Evolutionary conservation across 2,329 filamentous ascomycete genomes (phyloP), one percentile per base, ranked within the genome.

Genomic region (Sporothrix brasiliensis): DNA sequence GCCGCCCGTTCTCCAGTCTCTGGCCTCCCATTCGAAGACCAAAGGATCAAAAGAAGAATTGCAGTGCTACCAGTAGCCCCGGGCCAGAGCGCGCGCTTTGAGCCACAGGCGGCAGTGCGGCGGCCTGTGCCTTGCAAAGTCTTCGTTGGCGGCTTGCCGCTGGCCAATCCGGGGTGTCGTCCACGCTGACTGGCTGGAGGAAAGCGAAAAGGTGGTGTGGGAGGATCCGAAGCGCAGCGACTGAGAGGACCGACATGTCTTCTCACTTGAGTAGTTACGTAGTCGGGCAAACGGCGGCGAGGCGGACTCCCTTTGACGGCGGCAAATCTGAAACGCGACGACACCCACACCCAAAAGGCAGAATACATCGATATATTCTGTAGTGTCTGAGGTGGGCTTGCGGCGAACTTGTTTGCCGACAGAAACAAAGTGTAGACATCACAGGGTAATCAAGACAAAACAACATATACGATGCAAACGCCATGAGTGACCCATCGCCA

Each of bases 1-100:
- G 58, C 39, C 39, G 11, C 41, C 39, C n/a, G n/a, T 19, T 19
- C 49, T 50, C 19, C 19, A 9, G 21, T 3, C 19, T 21, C 39
- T 63, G 39, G 58, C 21, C 58, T 63, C 58, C 27, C 39, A 47
- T 47, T 63, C 58, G 39, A 61, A 47, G 58, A 47, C 21, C 56
- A 63, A 44, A 63, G 19, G 58, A 47, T 47, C 58, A 47, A 14
- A 10, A 61, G 34, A 61, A 61, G 56, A 60, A 41, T 34, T n/a
- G 56, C 16, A 39, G 21, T 16, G 19, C 54, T 4, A 19, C 24
- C 1, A 56, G 53, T 21, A 60, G 27, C 30, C 39, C 27, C 56
- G 56, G 56, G 56, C 49, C 67, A 39, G 67, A 61, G 68, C 44
- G 68, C 68, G 68, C 58, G 68, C 68, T 69, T 69, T 69, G 68